These are phyloP conservation scores for Micromonas pusilla DNA, from an alignment of 139 green algal species.

Conservation along the genomic window DNA sequence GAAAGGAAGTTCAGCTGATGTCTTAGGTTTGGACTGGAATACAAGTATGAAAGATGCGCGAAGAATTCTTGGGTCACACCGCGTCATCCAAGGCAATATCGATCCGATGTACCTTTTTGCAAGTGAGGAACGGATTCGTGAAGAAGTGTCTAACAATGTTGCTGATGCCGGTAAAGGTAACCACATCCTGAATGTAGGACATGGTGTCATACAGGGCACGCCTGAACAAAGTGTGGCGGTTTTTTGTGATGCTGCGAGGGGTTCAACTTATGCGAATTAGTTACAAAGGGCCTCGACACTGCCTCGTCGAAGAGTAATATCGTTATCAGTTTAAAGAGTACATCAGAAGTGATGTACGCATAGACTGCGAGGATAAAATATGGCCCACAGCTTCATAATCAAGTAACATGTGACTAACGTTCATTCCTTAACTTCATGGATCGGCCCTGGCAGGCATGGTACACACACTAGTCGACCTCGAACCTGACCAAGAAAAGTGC, in stretches of 20 bases:
- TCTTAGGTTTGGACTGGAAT: slow-evolving; percentile 89
- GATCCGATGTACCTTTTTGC: slow-evolving; percentile 93
- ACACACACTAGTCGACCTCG: neutral
- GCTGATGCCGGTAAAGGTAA: slow-evolving; percentile 20
- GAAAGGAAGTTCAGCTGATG: slow-evolving; percentile 51
- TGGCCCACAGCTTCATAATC: neutral
- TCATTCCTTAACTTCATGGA: neutral
- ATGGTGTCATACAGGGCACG: slow-evolving; percentile 83
- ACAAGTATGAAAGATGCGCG: slow-evolving; percentile 40
- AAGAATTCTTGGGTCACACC: neutral
- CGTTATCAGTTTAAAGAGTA: neutral
- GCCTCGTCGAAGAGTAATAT: neutral
- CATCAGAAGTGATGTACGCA: neutral
- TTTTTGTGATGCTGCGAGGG: slow-evolving; percentile 48
- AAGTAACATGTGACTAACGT: neutral
- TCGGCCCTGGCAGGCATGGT: neutral
- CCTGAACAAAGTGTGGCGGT: slow-evolving; percentile 80
- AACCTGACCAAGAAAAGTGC: neutral
- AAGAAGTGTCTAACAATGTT: slow-evolving; percentile 44
- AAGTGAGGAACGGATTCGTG: slow-evolving; percentile 51
- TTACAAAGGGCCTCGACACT: neutral
- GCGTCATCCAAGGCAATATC: slow-evolving; percentile 69
- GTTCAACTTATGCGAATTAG: neutral
- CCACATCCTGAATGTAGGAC: slow-evolving; percentile 93
- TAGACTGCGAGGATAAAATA: no score